Evolutionary conservation across 2,329 filamentous ascomycete species (phyloP), one percentile per base, ranked within the genome.

Genomic region (Diplocarpon mali): DNA sequence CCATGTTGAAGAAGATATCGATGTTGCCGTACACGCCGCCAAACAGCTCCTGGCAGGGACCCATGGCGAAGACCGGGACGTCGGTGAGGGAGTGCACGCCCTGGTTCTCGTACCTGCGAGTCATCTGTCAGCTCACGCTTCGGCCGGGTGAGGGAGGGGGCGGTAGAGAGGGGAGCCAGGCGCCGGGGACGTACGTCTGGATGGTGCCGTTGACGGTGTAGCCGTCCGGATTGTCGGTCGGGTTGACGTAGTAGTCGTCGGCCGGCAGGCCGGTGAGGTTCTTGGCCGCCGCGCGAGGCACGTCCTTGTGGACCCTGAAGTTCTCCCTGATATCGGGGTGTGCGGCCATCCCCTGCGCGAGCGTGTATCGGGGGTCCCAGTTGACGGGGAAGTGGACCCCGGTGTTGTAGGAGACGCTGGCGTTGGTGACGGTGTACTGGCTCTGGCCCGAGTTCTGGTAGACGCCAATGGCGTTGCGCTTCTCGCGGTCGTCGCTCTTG

Each of bases 321-420:
- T 84, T 75, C 69, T 93, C 86, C 16, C 83, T 73, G 56, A 72
- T 77, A 62, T 93, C 86, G 0, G 86, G 86, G 59, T 75, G 73
- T 28, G 83, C 83, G 39, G 71, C 76, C 29, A 86, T 64, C 41
- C 86, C 86, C 34, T 78, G 73, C 45, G 83, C 85, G 40, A 93
- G 76, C 46, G 83, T 83, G 66, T 90, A 92, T 28, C 86, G 76
- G 12, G 86, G 86, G 61, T 86, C 82, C 85, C 86, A 92, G 69
- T 86, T 87, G 50, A 75, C 70, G 15, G 86, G 86, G 71, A 92
- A 93, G 67, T 84, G 76, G 54, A 76, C 71, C 41, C 82, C 81
- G 16, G 84, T 83, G 55, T 73, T 73, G 69, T 90, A 90, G 2
- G 72, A 68, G 52, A 83, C 71, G 48, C 74, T 73, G 31, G 68